Base-by-base conservation (phyloP, 1,139 yeast species). In the Debaryomyces udenii region DNA sequence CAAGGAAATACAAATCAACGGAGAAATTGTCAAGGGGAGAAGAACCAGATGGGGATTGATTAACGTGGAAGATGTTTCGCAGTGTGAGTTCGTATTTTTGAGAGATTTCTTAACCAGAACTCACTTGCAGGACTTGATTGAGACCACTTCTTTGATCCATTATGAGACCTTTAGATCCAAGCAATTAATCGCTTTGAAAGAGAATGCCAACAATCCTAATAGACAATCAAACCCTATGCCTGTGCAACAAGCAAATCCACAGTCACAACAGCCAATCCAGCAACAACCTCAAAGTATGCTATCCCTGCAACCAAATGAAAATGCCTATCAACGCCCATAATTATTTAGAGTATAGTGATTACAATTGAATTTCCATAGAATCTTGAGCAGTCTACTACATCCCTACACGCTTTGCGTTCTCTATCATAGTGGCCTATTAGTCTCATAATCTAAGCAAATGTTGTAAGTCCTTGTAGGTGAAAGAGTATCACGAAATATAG, bases 31-130 rank as follows among this genome's bases (percentile, higher is more conserved):
- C 31, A 84, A 94, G 56, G 97, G 96, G 37, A 83, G 99, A 70
- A 83, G 86, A 66, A 89, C 94, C 44, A 82, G 86, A 61, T 93
- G 97, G 96, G 98, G 98, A 35, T 76, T 83, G 18, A 83, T 89
- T 51, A 86, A 91, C 63, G 88, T 93, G 44, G 98, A 91, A 67
- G 96, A 93, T 66, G 91, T 89, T 44, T 80, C 83, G 46, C 98
- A 93, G 65, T 90, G 97, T 68, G 99, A 93, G 69, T 93, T 93
- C 73, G 87, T 89, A 38, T 89, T 88, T 56, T 80, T 93, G 61
- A 81, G 98, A 66, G 96, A 90, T 64, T 93, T 93, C 66, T 78
- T 93, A 61, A 88, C 96, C 41, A 83, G 97, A 70, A 91, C 98
- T 22, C 97, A 93, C 64, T 76, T 93, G 57, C 98, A 90, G 66